Evolutionary conservation across 129 eudicot species (phyloP).

Genomic region (Ambrosia artemisiifolia): DNA sequence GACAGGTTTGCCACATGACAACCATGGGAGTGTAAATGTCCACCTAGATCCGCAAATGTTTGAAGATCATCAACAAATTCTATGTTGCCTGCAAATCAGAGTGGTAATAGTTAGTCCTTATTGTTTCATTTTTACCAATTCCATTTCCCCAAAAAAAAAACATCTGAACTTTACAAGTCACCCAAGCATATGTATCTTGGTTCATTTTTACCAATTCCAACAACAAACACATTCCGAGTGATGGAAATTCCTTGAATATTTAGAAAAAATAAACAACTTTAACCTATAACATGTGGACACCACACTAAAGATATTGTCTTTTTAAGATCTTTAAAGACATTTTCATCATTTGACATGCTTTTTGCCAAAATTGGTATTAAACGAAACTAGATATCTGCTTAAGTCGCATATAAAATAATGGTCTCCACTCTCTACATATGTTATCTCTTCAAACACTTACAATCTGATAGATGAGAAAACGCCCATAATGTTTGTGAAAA

Average conservation of each 20-base stretch:
- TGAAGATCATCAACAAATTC: slow-evolving; percentile 87
- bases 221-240: background rate
- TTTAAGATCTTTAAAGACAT: background rate
- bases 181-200: background rate
- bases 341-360: background rate
- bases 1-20: slow-evolving; percentile 83
- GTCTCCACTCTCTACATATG: background rate
- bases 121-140: background rate
- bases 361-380: background rate
- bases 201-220: background rate
- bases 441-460: background rate
- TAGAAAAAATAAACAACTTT: background rate
- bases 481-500: background rate
- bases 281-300: background rate
- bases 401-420: background rate
- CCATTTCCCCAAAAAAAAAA: background rate
- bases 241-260: background rate
- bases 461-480: background rate
- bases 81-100: slow-evolving; percentile 59
- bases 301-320: background rate
- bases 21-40: slow-evolving; percentile 59
- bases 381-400: background rate
- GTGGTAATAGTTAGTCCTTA: background rate
- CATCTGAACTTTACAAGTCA: background rate
- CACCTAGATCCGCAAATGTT: slow-evolving; percentile 75